A percentile compares a stretch with the other conserved stretches of the same genome.
phyloP scores from a whole-genome alignment of 768 basidiomycete species.

The Mycena latifolia region DNA sequence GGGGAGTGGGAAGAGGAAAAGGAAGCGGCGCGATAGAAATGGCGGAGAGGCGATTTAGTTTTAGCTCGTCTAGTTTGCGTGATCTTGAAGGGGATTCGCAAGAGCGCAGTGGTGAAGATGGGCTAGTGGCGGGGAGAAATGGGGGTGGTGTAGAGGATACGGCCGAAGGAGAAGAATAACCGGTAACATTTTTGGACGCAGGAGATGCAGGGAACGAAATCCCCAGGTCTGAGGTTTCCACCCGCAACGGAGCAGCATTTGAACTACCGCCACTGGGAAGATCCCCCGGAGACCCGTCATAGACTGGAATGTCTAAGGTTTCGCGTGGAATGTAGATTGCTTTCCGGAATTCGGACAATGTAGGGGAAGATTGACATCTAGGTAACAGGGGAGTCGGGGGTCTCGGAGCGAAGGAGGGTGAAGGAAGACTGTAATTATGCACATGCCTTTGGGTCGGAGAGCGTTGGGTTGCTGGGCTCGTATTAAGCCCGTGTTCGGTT shows the following conservation, averaged over 20 bases:
- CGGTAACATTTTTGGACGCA: no score
- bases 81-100: neutral
- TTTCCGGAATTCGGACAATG: constrained; percentile 31
- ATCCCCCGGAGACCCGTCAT: neutral
- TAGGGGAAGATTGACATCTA: constrained; percentile 29
- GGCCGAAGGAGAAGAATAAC: no score
- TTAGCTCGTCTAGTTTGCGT: neutral
- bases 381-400: constrained; percentile 10
- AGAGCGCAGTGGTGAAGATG: neutral
- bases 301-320: neutral
- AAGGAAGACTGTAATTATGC: constrained; percentile 35
- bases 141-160: no score
- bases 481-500: neutral
- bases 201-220: constrained; percentile 5
- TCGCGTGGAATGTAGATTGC: constrained; percentile 29
- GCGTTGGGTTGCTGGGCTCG: constrained; percentile 8
- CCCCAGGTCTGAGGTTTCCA: constrained; percentile 3
- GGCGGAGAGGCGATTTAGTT: constrained; percentile 19
- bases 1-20: constrained; percentile 28
- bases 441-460: constrained; percentile 32
- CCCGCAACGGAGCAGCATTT: neutral
- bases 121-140: no score
- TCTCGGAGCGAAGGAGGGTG: constrained; percentile 9
- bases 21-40: constrained; percentile 25
- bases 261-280: neutral